Evolutionary conservation across 306 rosid genomes (phyloP), one percentile per base, ranked within the genome.

Genomic region (Castanea mollissima): DNA sequence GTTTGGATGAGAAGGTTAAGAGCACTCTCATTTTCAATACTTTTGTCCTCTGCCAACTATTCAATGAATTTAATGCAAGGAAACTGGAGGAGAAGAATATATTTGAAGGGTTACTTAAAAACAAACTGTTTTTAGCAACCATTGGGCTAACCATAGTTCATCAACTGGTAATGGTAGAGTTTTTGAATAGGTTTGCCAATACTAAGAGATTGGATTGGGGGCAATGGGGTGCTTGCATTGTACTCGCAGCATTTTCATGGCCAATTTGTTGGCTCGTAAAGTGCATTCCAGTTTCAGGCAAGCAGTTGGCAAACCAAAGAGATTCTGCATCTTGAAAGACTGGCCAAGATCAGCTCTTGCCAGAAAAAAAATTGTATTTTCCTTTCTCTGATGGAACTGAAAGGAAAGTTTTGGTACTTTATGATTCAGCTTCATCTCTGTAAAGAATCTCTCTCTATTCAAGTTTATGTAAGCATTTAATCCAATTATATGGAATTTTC

Each of bases 51-150:
- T 79, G 75, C 34, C 83, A 80, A 65, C 20, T 80, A 7, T 80
- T 80, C 69, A 74, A 80, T 25, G 79, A 80, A 41, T 80, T 80
- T 67, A 80, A 74, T 38, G 83, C 83, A 65, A 80, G 79, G 79
- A 80, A 74, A 74, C 51, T 80, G 52, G 79, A 74, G 79, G 67
- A 73, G 79, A 80, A 80, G 83, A 80, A 80, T 1, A 41, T 80
- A 41, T 80, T 74, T 14, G 7, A 35, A 55, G 83, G 83, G 70
- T 29, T 80, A 25, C 68, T 34, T 32, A 65, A 55, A 2, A 80
- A 76, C 69, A 80, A 80, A 74, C 31, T 80, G 23, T 80, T 74
- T 74, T 54, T 80, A 76, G 79, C 34, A 44, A 19, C 16, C 13
- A 55, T 80, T 64, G 54, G 55, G 38, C 5, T 80, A 25, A 80